phyloP scores from a whole-genome alignment of 2,329 filamentous ascomycete species.

The Diaporthe sp. region DNA sequence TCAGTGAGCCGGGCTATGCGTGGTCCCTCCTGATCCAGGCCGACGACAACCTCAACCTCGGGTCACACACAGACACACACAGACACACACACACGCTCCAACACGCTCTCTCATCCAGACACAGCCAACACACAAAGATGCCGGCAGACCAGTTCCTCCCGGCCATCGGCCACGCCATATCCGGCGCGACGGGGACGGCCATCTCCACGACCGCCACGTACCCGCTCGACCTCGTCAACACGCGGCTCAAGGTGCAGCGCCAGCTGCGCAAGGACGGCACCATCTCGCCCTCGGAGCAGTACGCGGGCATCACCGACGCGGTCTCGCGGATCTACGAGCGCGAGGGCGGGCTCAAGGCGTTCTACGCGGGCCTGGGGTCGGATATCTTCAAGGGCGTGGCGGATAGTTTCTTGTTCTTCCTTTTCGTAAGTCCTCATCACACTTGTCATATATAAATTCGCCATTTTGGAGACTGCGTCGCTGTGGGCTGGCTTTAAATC shows the following conservation, averaged over 20 bases:
- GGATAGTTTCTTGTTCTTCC: slow-evolving; percentile 82
- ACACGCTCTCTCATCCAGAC: neutral
- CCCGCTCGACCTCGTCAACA: slow-evolving; percentile 85
- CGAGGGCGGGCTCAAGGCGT: slow-evolving; percentile 78
- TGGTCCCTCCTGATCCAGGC: neutral
- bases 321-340: slow-evolving; percentile 77
- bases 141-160: slow-evolving; percentile 65
- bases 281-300: slow-evolving; percentile 58
- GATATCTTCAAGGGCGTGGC: slow-evolving; percentile 77
- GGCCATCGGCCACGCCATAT: slow-evolving; percentile 84
- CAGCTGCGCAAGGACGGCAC: slow-evolving; percentile 60
- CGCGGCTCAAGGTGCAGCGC: slow-evolving; percentile 84
- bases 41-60: neutral
- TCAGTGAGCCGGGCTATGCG: neutral
- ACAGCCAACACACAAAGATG: slow-evolving; percentile 37
- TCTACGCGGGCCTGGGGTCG: slow-evolving; percentile 76
- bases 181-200: slow-evolving; percentile 83
- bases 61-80: neutral
- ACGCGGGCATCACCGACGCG: slow-evolving; percentile 77
- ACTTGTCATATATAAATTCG: neutral
- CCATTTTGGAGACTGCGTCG: neutral
- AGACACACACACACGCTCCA: neutral
- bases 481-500: slow-evolving; percentile 60
- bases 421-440: slow-evolving; percentile 1
- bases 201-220: slow-evolving; percentile 85